Base-by-base conservation (phyloP, 768 basidiomycete species). In the Asterophora lycoperdoides region DNA sequence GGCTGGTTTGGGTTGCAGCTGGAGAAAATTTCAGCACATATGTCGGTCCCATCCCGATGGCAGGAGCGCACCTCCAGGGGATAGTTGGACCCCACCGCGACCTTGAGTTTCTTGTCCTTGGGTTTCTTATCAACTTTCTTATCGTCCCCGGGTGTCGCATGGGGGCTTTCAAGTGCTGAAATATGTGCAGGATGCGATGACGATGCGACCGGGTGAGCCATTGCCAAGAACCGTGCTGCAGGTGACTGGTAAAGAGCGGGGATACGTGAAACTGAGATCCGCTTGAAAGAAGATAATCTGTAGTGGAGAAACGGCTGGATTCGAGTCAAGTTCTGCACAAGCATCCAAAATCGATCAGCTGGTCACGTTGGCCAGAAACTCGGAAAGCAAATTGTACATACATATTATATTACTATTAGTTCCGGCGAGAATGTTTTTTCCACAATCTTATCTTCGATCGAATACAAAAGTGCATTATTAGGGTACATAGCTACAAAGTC, bases 1-100 rank as follows among this genome's bases (percentile, higher is more conserved):
- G 47, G 76, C 83, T 11, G 95, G 93, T 5, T 73, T 77, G 14
- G 94, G 94, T 70, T 83, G 76, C 46, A 93, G 70, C 91, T 93
- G 56, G 20, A 48, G 36, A 60, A 49, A 44, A 49, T 34, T 26
- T 54, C 53, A 56, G 55, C 49, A 11, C 5, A 5, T 2, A 15
- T 6, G 20, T 40, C 32, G 9, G 4, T 14, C 15, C 20, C 18
- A 17, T 26, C n/a, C 23, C 23, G 51, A 34, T 41, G 26, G 10
- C 20, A 42, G n/a, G 39, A 15, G 43, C 71, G 46, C 52, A 86
- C 86, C 73, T 89, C 86, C 54, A 89, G 66, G 29, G 86, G 82
- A 62, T 79, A 75, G 38, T 70, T 75, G 30, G 79, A 71, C 17
- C 55, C 58, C 9, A 66, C 61, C 4, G 58, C 60, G 39, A 58